Percentiles rank a stretch among this genome's conserved stretches.
Evolutionary conservation across 2,329 filamentous ascomycete genomes (phyloP).

Genomic region (Ustulina deusta): DNA sequence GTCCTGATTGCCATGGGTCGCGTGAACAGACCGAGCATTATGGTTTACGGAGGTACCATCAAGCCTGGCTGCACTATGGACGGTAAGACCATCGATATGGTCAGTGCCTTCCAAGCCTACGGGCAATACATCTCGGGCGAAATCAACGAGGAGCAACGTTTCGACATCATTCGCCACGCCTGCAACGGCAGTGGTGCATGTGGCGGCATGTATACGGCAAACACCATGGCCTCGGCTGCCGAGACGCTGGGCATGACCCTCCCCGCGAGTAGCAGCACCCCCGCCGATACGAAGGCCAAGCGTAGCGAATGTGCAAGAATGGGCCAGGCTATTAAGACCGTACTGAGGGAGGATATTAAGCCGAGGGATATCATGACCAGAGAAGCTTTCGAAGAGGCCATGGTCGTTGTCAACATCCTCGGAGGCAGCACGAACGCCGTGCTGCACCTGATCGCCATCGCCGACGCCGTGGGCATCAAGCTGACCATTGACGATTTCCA

Average conservation of each 20-base stretch:
- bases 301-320: slow-evolving; percentile 77
- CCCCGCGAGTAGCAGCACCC: slow-evolving; percentile 84
- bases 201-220: slow-evolving; percentile 86
- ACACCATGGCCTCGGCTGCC: slow-evolving; percentile 81
- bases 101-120: slow-evolving; percentile 98
- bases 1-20: slow-evolving; percentile 94
- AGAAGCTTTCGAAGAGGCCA: slow-evolving; percentile 85
- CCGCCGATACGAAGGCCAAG: slow-evolving; percentile 79
- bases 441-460: slow-evolving; percentile 85
- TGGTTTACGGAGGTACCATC: slow-evolving; percentile 98
- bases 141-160: slow-evolving; percentile 90
- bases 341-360: slow-evolving; percentile 80
- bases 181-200: slow-evolving; percentile 88
- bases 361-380: slow-evolving; percentile 84
- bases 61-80: slow-evolving; percentile 85
- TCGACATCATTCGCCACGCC: slow-evolving; percentile 93
- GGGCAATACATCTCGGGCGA: slow-evolving; percentile 93
- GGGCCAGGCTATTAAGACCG: slow-evolving; percentile 78
- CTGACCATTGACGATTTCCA: slow-evolving; percentile 91
- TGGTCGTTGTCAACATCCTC: slow-evolving; percentile 84
- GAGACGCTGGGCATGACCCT: slow-evolving; percentile 81
- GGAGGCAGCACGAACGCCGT: slow-evolving; percentile 89
- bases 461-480: slow-evolving; percentile 83
- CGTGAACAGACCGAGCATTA: slow-evolving; percentile 92
- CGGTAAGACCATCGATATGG: slow-evolving; percentile 87